Base-by-base conservation (phyloP, 108 stramenopile species). In the Pseudonitzschia pungens region DNA sequence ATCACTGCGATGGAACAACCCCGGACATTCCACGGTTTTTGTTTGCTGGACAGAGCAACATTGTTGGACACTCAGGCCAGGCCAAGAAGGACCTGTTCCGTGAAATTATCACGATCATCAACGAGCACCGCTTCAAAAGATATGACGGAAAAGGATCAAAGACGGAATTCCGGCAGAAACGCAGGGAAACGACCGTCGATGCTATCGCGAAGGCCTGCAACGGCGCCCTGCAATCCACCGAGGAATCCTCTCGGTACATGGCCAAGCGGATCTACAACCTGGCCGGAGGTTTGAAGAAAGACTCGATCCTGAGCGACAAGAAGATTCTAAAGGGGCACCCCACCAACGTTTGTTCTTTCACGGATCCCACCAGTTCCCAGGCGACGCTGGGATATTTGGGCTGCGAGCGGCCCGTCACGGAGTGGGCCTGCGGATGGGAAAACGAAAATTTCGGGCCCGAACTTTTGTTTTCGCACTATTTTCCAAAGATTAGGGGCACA, bases 21-120 rank as follows among this genome's bases (percentile, higher is more conserved):
- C 26, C 21, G 24, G 31, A 58, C 24, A 58, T 58, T 21, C 57
- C 57, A 12, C 57, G 57, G 26, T 58, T 58, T 31, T 58, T 58
- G 29, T 58, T 58, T 58, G 57, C 57, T 5, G 57, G 57, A 16
- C 57, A 58, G 57, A 58, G 57, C 57, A 58, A 58, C 57, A 58
- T 58, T 22, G 0, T 58, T 14, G 57, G 57, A 14, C 7, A 7
- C 28, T 27, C 57, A 6, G 7, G 28, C 29, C 57, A 58, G 15
- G 57, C 57, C 24, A 26, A 22, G 15, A 6, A 26, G 15, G 57
- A 26, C 3, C 14, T 58, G 24, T 58, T 58, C 24, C 10, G 28
- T 5, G 57, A 58, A 26, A 58, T 31, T 15, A 26, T 58, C 29
- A 0, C 7, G 8, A 31, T 32, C 28, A 0, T 58, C 14, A 9